phyloP scores from a whole-genome alignment of 805 yeast genomes.

The Wickerhamiella lipophila region DNA sequence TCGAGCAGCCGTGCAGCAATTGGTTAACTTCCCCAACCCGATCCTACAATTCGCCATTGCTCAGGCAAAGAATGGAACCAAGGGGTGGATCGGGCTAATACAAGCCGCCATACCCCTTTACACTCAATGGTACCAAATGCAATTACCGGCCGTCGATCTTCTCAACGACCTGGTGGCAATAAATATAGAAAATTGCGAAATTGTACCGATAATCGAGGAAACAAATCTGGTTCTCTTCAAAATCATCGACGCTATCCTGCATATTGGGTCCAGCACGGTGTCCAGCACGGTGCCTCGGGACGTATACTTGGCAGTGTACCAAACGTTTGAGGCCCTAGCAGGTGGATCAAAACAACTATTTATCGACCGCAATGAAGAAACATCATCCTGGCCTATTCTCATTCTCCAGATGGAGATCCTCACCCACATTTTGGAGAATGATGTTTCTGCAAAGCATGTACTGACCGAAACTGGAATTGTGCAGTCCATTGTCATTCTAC shows the following conservation, averaged over 20 bases:
- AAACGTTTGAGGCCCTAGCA: neutral
- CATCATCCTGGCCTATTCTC: slow-evolving; percentile 11
- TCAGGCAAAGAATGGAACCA: neutral
- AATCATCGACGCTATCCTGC: slow-evolving; percentile 10
- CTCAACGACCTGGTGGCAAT: neutral
- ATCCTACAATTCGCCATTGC: slow-evolving; percentile 3
- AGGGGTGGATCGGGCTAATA: neutral
- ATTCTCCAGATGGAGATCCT: slow-evolving; percentile 10
- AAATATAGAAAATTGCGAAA: neutral
- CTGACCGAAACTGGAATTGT: neutral
- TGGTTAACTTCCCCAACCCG: neutral
- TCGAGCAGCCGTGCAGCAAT: neutral
- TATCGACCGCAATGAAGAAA: neutral
- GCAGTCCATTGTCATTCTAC: slow-evolving; percentile 1
- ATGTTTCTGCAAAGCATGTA: neutral
- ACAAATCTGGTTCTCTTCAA: slow-evolving; percentile 1
- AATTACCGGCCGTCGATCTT: slow-evolving; percentile 1
- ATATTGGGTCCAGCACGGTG: no score
- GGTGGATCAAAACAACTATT: neutral
- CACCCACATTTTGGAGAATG: slow-evolving; percentile 6
- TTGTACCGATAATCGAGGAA: neutral
- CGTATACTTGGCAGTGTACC: neutral
- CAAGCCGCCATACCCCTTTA: neutral
- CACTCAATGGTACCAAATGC: neutral
- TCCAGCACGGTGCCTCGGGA: neutral